phyloP scores from a whole-genome alignment of 345 rosid species.

The Brassica incana region DNA sequence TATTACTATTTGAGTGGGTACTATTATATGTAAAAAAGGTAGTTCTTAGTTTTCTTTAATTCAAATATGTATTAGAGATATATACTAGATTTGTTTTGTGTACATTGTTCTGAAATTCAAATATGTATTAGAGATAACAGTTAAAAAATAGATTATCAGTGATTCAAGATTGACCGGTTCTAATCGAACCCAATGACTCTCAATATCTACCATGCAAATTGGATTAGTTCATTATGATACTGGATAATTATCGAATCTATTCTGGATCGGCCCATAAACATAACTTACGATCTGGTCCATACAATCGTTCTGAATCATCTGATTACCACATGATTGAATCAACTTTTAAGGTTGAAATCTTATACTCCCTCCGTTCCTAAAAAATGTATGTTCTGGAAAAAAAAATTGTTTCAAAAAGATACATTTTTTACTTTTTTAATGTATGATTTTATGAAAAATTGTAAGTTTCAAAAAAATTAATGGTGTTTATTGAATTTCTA shows the following conservation, averaged over 20 bases:
- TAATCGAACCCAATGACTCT: too few species aligned
- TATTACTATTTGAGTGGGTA: neutral
- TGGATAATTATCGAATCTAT: neutral
- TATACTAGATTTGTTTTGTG: neutral
- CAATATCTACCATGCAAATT: too few species aligned
- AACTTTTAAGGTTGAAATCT: neutral
- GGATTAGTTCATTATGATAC: neutral
- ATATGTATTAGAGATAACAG: neutral
- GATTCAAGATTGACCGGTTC: too few species aligned
- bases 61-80: conserved; percentile 2
- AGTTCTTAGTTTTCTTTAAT: neutral
- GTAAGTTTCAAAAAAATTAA: too few species aligned
- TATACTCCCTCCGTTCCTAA: neutral
- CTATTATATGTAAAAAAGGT: neutral
- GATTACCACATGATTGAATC: neutral
- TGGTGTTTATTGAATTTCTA: too few species aligned
- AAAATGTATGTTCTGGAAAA: too few species aligned
- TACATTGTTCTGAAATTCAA: conserved; percentile 3
- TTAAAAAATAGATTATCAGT: too few species aligned
- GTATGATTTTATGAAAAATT: too few species aligned
- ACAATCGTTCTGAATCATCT: neutral
- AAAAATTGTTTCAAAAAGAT: too few species aligned
- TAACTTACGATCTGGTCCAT: neutral
- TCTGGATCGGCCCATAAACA: neutral
- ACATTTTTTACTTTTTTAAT: too few species aligned